Conservation (phyloP, 257 asterid species). For the Craterostigma plantagineum region DNA sequence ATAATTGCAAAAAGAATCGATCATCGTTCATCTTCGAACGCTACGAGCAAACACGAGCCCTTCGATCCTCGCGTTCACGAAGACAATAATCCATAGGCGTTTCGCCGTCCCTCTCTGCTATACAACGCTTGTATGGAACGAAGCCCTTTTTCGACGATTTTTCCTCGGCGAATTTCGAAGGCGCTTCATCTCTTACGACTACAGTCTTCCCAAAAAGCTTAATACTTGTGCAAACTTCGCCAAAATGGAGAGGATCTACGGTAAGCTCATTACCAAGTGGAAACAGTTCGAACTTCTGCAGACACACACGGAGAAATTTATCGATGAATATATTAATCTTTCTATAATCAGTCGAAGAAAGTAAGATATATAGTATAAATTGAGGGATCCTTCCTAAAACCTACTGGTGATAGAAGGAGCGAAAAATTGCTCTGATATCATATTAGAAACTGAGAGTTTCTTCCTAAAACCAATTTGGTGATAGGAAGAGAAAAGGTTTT, state of each 20-base stretch:
- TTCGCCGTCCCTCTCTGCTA: slow-evolving; percentile 35
- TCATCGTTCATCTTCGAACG: neutral
- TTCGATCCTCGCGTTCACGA: slow-evolving; percentile 28
- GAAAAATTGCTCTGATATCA: too few species aligned
- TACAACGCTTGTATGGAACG: slow-evolving; percentile 52
- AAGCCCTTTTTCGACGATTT: slow-evolving; percentile 30
- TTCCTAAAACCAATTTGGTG: too few species aligned
- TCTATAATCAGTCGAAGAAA: neutral
- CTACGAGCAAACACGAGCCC: slow-evolving; percentile 48
- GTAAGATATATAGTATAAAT: too few species aligned
- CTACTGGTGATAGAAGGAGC: too few species aligned
- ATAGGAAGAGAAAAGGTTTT: too few species aligned
- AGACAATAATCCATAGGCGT: slow-evolving; percentile 17
- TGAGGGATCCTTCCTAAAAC: too few species aligned
- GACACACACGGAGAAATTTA: neutral
- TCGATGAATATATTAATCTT: too few species aligned
- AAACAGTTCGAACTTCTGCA: slow-evolving; percentile 37
- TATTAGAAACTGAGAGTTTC: too few species aligned
- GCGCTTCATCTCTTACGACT: slow-evolving; percentile 22
- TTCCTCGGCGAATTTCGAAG: slow-evolving; percentile 12
- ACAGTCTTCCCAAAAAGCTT: slow-evolving; percentile 67
- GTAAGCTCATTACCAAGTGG: slow-evolving; percentile 22
- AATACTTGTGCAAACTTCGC: slow-evolving; percentile 19
- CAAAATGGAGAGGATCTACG: slow-evolving; percentile 11
- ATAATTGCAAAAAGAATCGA: too few species aligned